phyloP scores from a whole-genome alignment of 2,329 filamentous ascomycete genomes.

The Lachnellula occidentalis region DNA sequence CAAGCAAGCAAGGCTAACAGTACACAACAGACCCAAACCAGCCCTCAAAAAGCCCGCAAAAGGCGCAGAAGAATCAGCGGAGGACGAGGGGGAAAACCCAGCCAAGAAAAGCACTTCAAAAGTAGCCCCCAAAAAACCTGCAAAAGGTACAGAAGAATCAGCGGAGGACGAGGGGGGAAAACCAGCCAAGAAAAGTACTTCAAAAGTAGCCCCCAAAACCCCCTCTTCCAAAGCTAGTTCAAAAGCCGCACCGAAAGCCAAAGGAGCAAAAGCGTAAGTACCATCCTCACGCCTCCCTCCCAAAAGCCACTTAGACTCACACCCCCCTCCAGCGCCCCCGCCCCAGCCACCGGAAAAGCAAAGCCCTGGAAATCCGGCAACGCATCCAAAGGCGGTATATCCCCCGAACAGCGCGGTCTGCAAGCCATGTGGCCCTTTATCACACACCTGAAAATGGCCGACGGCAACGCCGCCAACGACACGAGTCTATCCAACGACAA shows the following conservation, averaged over 20 bases:
- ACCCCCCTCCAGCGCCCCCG: too few species aligned
- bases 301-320: neutral
- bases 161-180: neutral
- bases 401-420: neutral
- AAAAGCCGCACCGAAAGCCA: neutral
- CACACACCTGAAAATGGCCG: neutral
- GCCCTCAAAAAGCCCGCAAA: neutral
- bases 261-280: neutral
- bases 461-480: neutral
- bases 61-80: neutral
- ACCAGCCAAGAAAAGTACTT: neutral
- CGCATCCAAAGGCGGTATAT: neutral
- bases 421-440: neutral
- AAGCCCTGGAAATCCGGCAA: neutral
- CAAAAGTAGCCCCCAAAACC: neutral
- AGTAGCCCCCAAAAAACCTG: neutral
- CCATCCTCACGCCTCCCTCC: too few species aligned
- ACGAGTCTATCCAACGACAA: neutral
- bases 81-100: neutral
- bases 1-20: too few species aligned
- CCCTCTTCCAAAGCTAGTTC: neutral
- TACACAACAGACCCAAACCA: too few species aligned
- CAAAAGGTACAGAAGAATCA: neutral
- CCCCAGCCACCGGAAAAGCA: neutral
- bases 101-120: neutral